Base-by-base conservation (phyloP, 495 filamentous ascomycete genomes). In the Entonaema liquescens region DNA sequence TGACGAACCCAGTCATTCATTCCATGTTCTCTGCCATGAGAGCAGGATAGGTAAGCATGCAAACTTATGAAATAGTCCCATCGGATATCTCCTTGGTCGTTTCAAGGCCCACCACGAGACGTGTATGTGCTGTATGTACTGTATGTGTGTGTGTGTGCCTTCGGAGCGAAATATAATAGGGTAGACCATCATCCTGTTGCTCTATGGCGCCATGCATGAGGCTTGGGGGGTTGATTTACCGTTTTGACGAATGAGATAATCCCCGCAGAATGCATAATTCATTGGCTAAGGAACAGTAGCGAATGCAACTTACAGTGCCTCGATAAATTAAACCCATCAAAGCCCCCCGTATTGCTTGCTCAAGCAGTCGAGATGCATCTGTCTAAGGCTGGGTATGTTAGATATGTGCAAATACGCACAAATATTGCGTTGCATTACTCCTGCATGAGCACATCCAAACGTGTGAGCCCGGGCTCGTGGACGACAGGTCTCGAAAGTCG, bases 241-340 rank as follows among this genome's bases (percentile, higher is more conserved):
- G 53, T 62, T 60, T 65, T 42, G 65, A 68, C 65, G 65, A 74
- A 74, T 74, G 57, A 74, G 68, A 74, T 74, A 72, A 74, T 74
- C 72, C 68, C 72, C 72, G 72, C 72, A 74, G 47, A 56, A 60
- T 56, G 50, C 69, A 71, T 62, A 64, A 68, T 56, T 64, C 60
- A 71, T 71, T 70, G 67, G 64, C 21, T 65, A 31, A 49, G 19
- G 42, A 47, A 49, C 19, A 42, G 58, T 72, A 52, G 61, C 47
- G 61, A 68, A 72, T 74, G 61, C 68, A 57, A 72, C 70, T 61
- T 61, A 56, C 29, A 61, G 21, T 53, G 35, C 28, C 67, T 67
- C 67, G 71, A 74, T 74, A 64, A 49, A 74, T 74, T 74, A 74
- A 67, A 59, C 55, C 60, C 61, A 68, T 73, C 70, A 57, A 65